These are phyloP conservation scores for Xerocomellus intermedius DNA, from an alignment of 768 basidiomycete genomes.

Conservation along the genomic window DNA sequence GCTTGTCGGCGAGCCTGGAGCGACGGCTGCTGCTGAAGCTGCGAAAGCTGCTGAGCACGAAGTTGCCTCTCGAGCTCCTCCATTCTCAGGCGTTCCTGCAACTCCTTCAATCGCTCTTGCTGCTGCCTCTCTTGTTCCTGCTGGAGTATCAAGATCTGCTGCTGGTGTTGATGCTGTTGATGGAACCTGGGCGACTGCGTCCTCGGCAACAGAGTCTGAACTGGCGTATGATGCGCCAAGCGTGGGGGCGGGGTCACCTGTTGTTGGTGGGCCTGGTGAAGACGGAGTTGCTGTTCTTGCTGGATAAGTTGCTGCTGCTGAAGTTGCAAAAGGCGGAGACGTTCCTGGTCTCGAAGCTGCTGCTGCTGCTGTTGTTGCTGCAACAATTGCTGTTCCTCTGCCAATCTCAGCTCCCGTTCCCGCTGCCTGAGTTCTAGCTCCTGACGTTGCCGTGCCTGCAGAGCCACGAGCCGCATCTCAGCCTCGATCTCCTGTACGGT, in stretches of 20 bases:
- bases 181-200: constrained; percentile 80
- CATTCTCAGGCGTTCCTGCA: constrained; percentile 61
- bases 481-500: constrained; percentile 82
- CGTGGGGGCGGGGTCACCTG: constrained; percentile 63
- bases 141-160: constrained; percentile 65
- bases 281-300: constrained; percentile 36
- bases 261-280: constrained; percentile 39
- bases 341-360: constrained; percentile 43
- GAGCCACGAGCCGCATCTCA: constrained; percentile 71
- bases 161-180: constrained; percentile 71
- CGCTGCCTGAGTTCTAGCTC: constrained; percentile 47
- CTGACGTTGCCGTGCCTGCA: constrained; percentile 41
- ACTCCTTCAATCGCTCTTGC: constrained; percentile 54
- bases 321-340: constrained; percentile 41
- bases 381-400: constrained; percentile 35
- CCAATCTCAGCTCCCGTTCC: constrained; percentile 40
- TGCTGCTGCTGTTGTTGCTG: constrained; percentile 40
- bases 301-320: constrained; percentile 40
- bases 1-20: constrained; percentile 39
- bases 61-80: constrained; percentile 69
- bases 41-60: constrained; percentile 51
- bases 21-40: constrained; percentile 42
- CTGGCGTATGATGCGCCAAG: constrained; percentile 46
- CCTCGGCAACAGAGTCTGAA: constrained; percentile 39
- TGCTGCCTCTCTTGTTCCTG: constrained; percentile 64